phyloP scores from a whole-genome alignment of 768 basidiomycete genomes.

The Mycena alexandri region DNA sequence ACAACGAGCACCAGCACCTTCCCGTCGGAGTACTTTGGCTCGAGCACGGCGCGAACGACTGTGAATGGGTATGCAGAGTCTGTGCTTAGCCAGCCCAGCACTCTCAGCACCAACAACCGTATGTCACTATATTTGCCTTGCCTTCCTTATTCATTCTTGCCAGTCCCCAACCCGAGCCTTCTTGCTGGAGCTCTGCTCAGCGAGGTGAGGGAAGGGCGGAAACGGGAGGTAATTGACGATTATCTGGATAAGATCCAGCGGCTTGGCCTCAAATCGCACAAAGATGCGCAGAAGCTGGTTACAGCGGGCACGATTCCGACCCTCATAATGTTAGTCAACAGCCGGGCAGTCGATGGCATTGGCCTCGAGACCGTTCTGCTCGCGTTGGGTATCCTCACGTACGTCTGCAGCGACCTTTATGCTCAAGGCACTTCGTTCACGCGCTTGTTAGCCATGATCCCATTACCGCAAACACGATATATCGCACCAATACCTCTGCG shows the following conservation, averaged over 20 bases:
- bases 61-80: slow-evolving; percentile 30
- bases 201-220: slow-evolving; percentile 42
- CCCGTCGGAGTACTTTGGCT: slow-evolving; percentile 19
- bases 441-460: slow-evolving; percentile 38
- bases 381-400: slow-evolving; percentile 43
- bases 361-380: slow-evolving; percentile 43
- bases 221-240: slow-evolving; percentile 40
- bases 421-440: not conserved
- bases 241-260: slow-evolving; percentile 40
- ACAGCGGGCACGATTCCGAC: slow-evolving; percentile 43
- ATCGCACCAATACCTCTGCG: slow-evolving; percentile 40
- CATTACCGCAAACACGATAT: slow-evolving; percentile 44
- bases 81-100: slow-evolving; percentile 30
- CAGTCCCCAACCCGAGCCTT: slow-evolving; percentile 39
- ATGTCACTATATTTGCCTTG: not conserved
- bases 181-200: slow-evolving; percentile 43
- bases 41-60: not conserved
- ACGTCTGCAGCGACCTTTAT: slow-evolving; percentile 9
- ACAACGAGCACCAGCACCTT: slow-evolving; percentile 23
- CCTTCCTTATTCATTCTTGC: not conserved
- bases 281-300: slow-evolving; percentile 44
- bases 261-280: slow-evolving; percentile 40
- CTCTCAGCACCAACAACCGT: slow-evolving; percentile 22
- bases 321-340: slow-evolving; percentile 42
- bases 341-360: slow-evolving; percentile 40